Base-by-base conservation (phyloP, 352 stramenopile genomes). In the Globisporangium alternatum region DNA sequence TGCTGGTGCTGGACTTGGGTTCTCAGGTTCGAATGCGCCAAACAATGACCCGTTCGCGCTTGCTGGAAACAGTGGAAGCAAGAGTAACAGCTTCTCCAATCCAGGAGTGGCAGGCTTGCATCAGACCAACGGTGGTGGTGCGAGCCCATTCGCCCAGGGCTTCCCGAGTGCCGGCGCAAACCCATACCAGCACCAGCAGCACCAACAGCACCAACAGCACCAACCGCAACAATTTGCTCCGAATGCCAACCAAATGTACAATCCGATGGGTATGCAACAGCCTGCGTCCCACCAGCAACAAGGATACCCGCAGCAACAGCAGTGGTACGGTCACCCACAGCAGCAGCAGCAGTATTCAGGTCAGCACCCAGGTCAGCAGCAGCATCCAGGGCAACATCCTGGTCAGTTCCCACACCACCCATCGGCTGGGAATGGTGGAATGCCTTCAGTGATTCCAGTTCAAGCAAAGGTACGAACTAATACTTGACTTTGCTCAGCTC, bases 31-130 rank as follows among this genome's bases (percentile, higher is more conserved):
- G 41, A 41, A 15, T 49, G 43, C 28, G 3, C 22, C 49, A 19
- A 70, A 35, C n/a, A 74, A 63, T 25, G 78, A 89, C 66, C 84
- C 73, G 3, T 89, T 93, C 47, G 70, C 65, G 5, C 86, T 88
- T 68, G 71, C 66, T 55, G 72, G 65, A 30, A 67, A 41, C 12
- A 22, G 33, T 22, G 31, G 60, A 28, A 58, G 56, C 47, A 68
- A 56, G 45, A 56, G 6, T 60, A 71, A 61, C 65, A 68, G 41
- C 21, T 69, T 65, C 22, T 49, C 48, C 5, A 25, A 62, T 30
- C 41, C 56, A 39, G 37, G 56, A 56, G 48, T 44, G 21, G 25
- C 21, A 4, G 28, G 22, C 35, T 22, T 17, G 28, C 56, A 68
- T 1, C 63, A 64, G 13, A 37, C 49, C 9, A 63, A 39, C 22